phyloP scores from a whole-genome alignment of 2,329 filamentous ascomycete species.

The Pseudogymnoascus sp. region DNA sequence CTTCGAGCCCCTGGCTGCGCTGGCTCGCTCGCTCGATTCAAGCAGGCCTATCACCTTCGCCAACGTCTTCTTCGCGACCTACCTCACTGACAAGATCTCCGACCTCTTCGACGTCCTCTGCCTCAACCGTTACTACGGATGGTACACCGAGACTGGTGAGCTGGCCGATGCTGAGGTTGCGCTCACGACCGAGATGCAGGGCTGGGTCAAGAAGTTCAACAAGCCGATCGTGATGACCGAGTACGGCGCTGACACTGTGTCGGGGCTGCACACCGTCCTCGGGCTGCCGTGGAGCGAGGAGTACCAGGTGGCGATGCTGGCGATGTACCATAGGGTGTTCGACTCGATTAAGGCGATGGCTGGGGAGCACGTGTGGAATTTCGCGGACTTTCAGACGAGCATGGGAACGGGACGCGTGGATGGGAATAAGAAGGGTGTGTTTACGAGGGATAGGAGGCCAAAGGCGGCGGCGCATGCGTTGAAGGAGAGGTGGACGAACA shows the following conservation, averaged over 20 bases:
- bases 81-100: constrained; percentile 21
- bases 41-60: constrained; percentile 26
- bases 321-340: constrained; percentile 30
- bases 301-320: constrained; percentile 25
- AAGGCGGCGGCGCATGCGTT: constrained; percentile 20
- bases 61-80: constrained; percentile 19
- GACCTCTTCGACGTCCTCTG: constrained; percentile 29
- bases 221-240: constrained; percentile 30
- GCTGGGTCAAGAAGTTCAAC: constrained; percentile 25
- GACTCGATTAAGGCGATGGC: constrained; percentile 26
- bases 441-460: constrained; percentile 23
- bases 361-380: constrained; percentile 30
- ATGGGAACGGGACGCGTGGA: constrained; percentile 16
- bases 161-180: constrained; percentile 23
- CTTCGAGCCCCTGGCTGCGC: constrained; percentile 3
- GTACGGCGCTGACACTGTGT: constrained; percentile 29
- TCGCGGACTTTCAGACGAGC: constrained; percentile 25
- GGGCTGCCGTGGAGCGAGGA: constrained; percentile 30
- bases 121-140: constrained; percentile 30
- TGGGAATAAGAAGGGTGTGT: constrained; percentile 28
- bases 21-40: constrained; percentile 25
- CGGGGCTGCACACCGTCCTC: constrained; percentile 26
- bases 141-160: constrained; percentile 26
- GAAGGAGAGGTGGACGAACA: constrained; percentile 19
- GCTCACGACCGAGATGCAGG: constrained; percentile 23